Base-by-base conservation (phyloP, 805 yeast genomes). In the Candida easanensis region DNA sequence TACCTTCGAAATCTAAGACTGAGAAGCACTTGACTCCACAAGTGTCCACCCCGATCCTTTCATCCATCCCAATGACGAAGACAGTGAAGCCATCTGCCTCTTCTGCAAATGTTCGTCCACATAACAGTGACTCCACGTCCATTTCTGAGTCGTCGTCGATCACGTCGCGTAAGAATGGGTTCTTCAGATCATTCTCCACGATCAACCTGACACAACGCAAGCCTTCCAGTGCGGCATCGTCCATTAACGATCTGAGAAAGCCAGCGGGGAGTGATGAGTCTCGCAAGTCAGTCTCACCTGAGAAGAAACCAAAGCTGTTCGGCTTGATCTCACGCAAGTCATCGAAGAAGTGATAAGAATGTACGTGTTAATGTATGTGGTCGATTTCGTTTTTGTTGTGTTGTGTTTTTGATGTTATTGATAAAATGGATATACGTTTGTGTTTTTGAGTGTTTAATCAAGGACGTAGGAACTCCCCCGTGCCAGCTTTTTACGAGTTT, bases 131-230 rank as follows among this genome's bases (percentile, higher is more conserved):
- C 10, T 35, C 38, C 16, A 35, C 31, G n/a, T 8, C 10, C 27
- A n/a, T 21, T 7, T 30, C 34, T 3, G 43, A 39, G 26, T 7
- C 34, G 17, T 35, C 35, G 1, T 44, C 48, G 5, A 21, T 33
- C 14, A 31, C 38, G 4, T 18, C 39, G 8, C 19, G 19, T 17
- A 39, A 40, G 36, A 43, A 42, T 37, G 41, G 44, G 4, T 40
- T 44, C 48, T 14, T 45, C 27, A 45, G 28, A 36, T 32, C 49
- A 5, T 31, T 45, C 32, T 45, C 49, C 23, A 45, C 17, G 11
- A 20, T 44, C 44, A 40, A 21, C 25, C 20, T 40, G 4, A 25
- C 31, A 5, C 13, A 9, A 7, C 44, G 42, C 25, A 40, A 37
- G 33, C 23, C 23, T 10, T 38, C 46, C 11, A 17, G 34, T 33